Conservation (phyloP, 495 filamentous ascomycete species). For the Talaromyces stipitatus region DNA sequence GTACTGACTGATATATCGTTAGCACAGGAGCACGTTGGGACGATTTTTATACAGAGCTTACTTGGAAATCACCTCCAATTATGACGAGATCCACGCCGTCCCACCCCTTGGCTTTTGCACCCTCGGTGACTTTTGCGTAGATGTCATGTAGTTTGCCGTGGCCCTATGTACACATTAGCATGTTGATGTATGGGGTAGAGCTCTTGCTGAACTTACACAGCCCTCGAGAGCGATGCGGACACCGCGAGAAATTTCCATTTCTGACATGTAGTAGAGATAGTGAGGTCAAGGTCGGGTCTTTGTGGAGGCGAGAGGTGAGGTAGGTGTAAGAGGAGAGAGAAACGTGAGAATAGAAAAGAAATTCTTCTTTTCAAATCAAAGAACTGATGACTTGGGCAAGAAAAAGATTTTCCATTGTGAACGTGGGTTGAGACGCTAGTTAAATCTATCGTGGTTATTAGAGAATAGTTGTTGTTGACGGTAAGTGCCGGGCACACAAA, state of each 20-base stretch:
- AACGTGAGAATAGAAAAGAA: neutral
- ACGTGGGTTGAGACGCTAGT: neutral
- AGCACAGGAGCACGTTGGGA: neutral
- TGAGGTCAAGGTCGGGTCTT: neutral
- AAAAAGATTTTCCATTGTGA: neutral
- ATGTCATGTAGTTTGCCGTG: constrained; percentile 88
- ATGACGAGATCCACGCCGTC: constrained; percentile 73
- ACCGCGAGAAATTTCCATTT: neutral
- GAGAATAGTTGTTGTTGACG: neutral
- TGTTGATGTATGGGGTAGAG: neutral
- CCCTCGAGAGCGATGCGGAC: constrained; percentile 64
- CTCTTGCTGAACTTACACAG: constrained; percentile 53
- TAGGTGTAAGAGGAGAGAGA: neutral
- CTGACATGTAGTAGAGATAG: neutral
- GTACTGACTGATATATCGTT: constrained; percentile 54
- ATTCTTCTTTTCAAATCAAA: neutral
- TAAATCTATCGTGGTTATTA: neutral
- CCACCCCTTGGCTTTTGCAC: constrained; percentile 62
- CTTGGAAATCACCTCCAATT: constrained; percentile 88
- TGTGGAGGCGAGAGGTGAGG: neutral
- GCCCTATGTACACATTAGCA: constrained; percentile 45
- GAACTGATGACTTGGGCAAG: neutral
- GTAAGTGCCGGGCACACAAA: neutral
- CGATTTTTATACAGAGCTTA: constrained; percentile 18
- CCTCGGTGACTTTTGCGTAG: constrained; percentile 62